phyloP scores from a whole-genome alignment of 2,329 filamentous ascomycete genomes.

The Trichoderma afroharzianum region DNA sequence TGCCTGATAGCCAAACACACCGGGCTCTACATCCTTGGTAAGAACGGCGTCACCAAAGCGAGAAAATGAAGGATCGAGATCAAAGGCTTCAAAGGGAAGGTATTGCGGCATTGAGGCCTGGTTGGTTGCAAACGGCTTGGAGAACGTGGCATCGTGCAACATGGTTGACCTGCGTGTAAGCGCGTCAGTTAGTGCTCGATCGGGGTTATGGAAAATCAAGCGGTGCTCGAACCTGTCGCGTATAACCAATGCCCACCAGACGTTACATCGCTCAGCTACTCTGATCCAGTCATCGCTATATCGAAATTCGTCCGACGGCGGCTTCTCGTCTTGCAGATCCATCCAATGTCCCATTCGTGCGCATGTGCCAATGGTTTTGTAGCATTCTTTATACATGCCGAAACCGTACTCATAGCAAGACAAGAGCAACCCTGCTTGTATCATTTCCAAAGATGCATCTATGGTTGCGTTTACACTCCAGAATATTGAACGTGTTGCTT shows the following conservation, averaged over 20 bases:
- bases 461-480: conserved; percentile 6
- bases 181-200: neutral
- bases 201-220: neutral
- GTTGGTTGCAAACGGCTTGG: neutral
- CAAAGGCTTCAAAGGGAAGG: conserved; percentile 3
- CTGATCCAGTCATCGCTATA: conserved; percentile 2
- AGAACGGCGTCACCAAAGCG: neutral
- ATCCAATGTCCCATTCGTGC: conserved; percentile 3
- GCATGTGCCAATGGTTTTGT: conserved; percentile 7
- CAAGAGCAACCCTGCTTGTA: conserved; percentile 12
- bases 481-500: neutral
- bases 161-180: neutral
- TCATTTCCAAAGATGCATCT: conserved; percentile 15
- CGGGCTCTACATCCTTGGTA: neutral
- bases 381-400: conserved; percentile 9
- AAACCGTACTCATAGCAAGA: conserved; percentile 12
- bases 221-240: conserved; percentile 3
- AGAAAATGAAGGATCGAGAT: conserved; percentile 1
- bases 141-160: neutral
- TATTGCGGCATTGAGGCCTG: neutral
- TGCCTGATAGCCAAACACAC: conserved; percentile 9
- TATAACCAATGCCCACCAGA: conserved; percentile 15
- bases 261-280: neutral
- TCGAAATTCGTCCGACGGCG: neutral
- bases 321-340: neutral